Evolutionary conservation across 2,329 filamentous ascomycete species (phyloP).

Genomic region (Blastomyces gilchristii): DNA sequence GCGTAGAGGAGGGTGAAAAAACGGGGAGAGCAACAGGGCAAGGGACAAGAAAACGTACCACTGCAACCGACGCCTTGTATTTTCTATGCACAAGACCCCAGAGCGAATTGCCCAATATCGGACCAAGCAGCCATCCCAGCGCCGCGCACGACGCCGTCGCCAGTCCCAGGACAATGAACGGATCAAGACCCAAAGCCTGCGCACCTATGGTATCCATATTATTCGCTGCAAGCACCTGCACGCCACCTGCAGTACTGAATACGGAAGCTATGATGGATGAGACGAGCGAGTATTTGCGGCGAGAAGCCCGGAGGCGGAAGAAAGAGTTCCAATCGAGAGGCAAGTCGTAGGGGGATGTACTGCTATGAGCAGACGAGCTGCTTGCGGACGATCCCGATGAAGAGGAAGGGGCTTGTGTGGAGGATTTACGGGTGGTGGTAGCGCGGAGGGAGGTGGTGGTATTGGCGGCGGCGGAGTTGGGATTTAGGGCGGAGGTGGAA

Average conservation of each 20-base stretch:
- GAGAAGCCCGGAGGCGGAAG: conserved; percentile 77
- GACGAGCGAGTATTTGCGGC: conserved; percentile 70
- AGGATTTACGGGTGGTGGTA: background rate
- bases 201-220: conserved; percentile 56
- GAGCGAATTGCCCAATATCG: conserved; percentile 65
- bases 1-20: background rate
- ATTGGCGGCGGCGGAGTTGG: conserved; percentile 13
- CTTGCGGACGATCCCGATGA: background rate
- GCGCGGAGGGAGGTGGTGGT: background rate
- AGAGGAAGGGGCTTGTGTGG: conserved; percentile 5
- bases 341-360: conserved; percentile 3
- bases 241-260: conserved; percentile 45
- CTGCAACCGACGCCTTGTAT: conserved; percentile 60
- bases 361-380: background rate
- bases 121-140: conserved; percentile 81
- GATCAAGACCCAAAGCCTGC: conserved; percentile 73
- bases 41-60: conserved; percentile 39
- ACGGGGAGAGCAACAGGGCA: no score
- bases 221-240: conserved; percentile 53
- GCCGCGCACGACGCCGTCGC: conserved; percentile 66
- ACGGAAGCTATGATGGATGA: conserved; percentile 61
- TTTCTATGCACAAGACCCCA: conserved; percentile 69
- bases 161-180: conserved; percentile 72
- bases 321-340: conserved; percentile 81
- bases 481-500: conserved; percentile 2